Evolutionary conservation across 148 eudicot species (phyloP).

Genomic region (Limonium bicolor): DNA sequence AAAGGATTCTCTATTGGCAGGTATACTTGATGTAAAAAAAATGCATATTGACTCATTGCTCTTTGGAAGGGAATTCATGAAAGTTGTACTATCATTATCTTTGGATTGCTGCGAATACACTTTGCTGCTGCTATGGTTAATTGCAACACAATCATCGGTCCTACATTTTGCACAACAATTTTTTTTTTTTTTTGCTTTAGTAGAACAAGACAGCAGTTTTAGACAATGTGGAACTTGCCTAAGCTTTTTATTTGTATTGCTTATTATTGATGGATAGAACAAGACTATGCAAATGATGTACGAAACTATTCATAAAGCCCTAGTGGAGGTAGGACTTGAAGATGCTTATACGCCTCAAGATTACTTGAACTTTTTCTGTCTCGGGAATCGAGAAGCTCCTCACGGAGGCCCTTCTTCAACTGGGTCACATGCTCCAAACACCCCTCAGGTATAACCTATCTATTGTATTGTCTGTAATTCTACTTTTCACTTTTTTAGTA

Average conservation of each 20-base stretch:
- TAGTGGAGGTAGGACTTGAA: slow-evolving; percentile 52
- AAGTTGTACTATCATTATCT: not conserved
- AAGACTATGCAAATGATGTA: slow-evolving; percentile 99
- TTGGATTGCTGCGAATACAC: too few relatives aligned
- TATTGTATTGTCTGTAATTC: not conserved
- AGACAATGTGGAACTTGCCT: not conserved
- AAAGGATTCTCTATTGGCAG: slow-evolving; percentile 96
- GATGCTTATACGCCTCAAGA: slow-evolving; percentile 59
- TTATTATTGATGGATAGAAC: slow-evolving; percentile 30
- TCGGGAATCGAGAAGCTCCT: slow-evolving; percentile 57
- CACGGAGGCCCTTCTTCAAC: slow-evolving; percentile 5
- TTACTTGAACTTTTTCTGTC: slow-evolving; percentile 78
- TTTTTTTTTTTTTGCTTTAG: not conserved
- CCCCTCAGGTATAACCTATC: slow-evolving; percentile 39
- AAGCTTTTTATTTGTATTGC: not conserved
- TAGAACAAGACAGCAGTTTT: not conserved
- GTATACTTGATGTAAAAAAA: slow-evolving; percentile 14
- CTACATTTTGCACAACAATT: too few relatives aligned
- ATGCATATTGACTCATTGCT: not conserved
- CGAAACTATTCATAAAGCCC: slow-evolving; percentile 61
- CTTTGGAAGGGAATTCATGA: not conserved
- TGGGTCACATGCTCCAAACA: slow-evolving; percentile 14
- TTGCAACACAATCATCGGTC: too few relatives aligned
- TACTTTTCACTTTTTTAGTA: not conserved
- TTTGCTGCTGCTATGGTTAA: too few relatives aligned